Evolutionary conservation across 31 red algal genomes (phyloP).

Genomic region (Odonthalia washingtoniensis): DNA sequence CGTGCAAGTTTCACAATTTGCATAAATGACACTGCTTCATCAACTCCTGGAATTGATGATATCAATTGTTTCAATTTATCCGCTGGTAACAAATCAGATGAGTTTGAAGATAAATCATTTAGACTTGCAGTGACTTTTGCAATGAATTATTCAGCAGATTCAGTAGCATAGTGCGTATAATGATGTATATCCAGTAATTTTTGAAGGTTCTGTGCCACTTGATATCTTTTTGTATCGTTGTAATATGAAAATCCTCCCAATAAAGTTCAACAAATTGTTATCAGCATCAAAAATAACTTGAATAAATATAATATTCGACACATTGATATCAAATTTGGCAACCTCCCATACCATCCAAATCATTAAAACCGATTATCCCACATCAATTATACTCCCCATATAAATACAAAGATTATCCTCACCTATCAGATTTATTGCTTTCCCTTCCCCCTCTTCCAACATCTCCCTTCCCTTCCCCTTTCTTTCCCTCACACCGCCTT

Average conservation of each 20-base stretch:
- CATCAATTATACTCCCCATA: no score
- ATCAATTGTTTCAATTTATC: slow-evolving; percentile 81
- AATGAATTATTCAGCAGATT: slow-evolving; percentile 68
- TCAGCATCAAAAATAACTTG: slow-evolving; percentile 80
- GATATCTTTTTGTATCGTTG: slow-evolving; percentile 92
- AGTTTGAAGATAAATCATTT: slow-evolving; percentile 53
- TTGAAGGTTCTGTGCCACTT: slow-evolving; percentile 74
- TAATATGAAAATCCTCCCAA: slow-evolving; percentile 96
- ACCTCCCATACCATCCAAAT: slow-evolving; percentile 94
- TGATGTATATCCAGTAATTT: slow-evolving; percentile 82
- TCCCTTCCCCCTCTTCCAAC: no score
- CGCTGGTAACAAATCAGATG: slow-evolving; percentile 49
- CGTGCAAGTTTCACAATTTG: slow-evolving; percentile 83
- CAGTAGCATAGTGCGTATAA: no score
- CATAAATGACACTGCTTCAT: slow-evolving; percentile 93
- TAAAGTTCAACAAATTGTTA: slow-evolving; percentile 96
- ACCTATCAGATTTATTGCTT: no score
- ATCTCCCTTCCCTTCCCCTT: no score
- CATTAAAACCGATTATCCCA: no score
- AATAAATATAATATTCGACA: slow-evolving; percentile 89
- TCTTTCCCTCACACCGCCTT: no score
- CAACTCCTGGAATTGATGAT: slow-evolving; percentile 90
- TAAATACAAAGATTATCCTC: no score
- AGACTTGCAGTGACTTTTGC: slow-evolving; percentile 44
- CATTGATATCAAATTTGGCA: slow-evolving; percentile 78